Conservation (phyloP, 306 rosid genomes). For the Crotalaria pallida region DNA sequence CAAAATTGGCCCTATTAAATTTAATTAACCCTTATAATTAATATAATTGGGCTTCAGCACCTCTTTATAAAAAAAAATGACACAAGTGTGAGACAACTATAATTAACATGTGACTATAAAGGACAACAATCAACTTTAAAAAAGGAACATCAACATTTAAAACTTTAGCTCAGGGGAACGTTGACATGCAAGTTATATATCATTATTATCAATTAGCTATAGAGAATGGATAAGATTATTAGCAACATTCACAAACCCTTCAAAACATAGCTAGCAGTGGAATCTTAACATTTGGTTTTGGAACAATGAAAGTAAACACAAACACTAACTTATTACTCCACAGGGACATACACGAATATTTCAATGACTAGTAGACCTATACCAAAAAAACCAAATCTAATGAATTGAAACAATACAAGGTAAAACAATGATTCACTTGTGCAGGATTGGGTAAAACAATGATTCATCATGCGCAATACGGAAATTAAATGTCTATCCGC, state of each 20-base stretch:
- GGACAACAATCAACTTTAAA: constrained; percentile 12
- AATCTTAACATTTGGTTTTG: neutral
- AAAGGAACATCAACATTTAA: neutral
- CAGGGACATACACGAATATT: too few species aligned
- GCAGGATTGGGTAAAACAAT: neutral
- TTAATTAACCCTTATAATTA: too few species aligned
- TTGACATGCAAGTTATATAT: constrained; percentile 10
- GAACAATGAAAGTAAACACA: neutral
- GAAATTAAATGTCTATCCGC: neutral
- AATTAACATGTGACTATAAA: neutral
- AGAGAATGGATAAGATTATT: constrained; percentile 11
- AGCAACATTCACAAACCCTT: constrained; percentile 3
- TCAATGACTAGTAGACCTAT: neutral
- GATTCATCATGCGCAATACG: neutral
- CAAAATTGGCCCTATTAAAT: too few species aligned
- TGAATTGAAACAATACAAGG: constrained; percentile 19
- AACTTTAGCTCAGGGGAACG: neutral
- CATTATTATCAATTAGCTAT: too few species aligned
- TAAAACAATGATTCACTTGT: too few species aligned
- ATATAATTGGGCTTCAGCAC: too few species aligned
- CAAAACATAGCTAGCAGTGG: neutral
- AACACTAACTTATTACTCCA: constrained; percentile 6
- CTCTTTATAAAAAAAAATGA: too few species aligned
- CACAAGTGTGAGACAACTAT: neutral
- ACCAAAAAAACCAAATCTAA: neutral